Conservation (phyloP, 148 eudicot genomes). For the Rhododendron molle region DNA sequence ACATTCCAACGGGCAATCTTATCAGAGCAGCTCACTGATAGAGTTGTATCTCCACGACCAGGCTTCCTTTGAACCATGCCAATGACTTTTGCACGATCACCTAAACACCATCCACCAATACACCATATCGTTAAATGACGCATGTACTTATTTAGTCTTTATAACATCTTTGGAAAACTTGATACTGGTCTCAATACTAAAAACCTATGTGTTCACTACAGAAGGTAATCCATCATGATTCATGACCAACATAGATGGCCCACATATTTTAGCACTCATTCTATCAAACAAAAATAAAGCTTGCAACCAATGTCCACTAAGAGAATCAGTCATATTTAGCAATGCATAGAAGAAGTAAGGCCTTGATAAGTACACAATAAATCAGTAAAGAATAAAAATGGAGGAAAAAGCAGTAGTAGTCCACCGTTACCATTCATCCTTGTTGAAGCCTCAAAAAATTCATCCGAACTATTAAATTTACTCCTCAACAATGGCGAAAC, state of each 20-base stretch:
- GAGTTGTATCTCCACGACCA: slow-evolving; percentile 87
- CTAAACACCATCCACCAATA: slow-evolving; percentile 18
- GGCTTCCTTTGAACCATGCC: slow-evolving; percentile 92
- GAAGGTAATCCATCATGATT: background rate
- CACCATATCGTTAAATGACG: background rate
- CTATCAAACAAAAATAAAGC: background rate
- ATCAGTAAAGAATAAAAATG: background rate
- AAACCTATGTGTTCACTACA: background rate
- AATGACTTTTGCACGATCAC: slow-evolving; percentile 26
- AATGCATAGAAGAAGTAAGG: background rate
- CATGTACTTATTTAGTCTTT: background rate
- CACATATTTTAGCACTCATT: background rate
- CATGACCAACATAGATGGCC: background rate
- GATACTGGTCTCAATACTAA: background rate
- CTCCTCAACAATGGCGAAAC: slow-evolving; percentile 14
- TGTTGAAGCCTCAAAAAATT: slow-evolving; percentile 19
- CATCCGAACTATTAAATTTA: slow-evolving; percentile 14
- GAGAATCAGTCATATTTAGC: background rate
- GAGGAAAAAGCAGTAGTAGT: slow-evolving; percentile 14
- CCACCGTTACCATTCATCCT: slow-evolving; percentile 36
- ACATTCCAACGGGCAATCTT: slow-evolving; percentile 98
- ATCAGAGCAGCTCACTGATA: slow-evolving; percentile 97
- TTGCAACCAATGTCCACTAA: background rate
- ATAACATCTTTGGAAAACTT: background rate
- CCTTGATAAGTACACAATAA: background rate